A percentile compares a stretch with the other conserved stretches of the same genome.
Conservation (phyloP, 176 grass and related monocot genomes). For the Aegilops umbellulata region DNA sequence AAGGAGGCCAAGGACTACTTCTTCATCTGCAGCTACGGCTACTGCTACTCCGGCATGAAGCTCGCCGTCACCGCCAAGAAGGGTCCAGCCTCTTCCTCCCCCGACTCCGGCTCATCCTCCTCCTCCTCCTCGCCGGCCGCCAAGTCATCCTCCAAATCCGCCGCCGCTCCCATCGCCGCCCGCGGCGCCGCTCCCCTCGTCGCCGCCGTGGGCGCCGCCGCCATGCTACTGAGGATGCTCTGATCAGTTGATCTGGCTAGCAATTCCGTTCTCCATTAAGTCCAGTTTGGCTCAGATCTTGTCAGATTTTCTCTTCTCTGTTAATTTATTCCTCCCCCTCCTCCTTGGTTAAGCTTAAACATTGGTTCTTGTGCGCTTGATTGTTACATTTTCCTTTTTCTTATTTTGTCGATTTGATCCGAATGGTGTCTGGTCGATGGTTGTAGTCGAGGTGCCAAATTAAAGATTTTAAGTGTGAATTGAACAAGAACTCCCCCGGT, state of each 20-base stretch:
- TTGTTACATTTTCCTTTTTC: background rate
- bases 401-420: background rate
- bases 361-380: background rate
- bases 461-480: conserved; percentile 6
- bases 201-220: background rate
- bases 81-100: conserved; percentile 18
- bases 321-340: background rate
- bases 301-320: background rate
- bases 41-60: conserved; percentile 97
- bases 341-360: background rate
- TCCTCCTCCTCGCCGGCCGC: background rate
- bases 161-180: background rate
- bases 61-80: conserved; percentile 61
- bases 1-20: conserved; percentile 91
- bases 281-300: conserved; percentile 3
- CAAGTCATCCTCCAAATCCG: background rate
- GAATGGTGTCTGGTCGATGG: background rate
- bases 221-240: conserved; percentile 7
- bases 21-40: conserved; percentile 98
- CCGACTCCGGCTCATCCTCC: background rate
- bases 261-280: background rate
- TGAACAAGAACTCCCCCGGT: background rate
- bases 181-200: background rate
- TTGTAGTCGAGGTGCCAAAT: background rate
- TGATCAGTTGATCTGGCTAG: background rate